Base-by-base conservation (phyloP, 805 yeast genomes). In the Blastobotrys mokoenaii region DNA sequence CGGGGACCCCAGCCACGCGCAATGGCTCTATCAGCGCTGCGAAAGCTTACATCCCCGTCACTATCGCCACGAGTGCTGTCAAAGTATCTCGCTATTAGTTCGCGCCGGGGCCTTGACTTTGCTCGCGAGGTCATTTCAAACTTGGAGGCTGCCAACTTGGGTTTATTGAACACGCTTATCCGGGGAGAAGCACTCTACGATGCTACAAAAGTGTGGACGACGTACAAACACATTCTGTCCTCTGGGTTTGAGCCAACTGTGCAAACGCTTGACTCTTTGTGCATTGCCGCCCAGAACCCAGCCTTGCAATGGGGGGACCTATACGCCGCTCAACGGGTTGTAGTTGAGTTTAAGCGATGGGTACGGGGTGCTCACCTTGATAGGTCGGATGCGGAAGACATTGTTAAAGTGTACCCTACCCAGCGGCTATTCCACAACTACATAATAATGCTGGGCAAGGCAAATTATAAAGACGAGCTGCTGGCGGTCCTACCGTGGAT, bases 261-360 rank as follows among this genome's bases (percentile, higher is more conserved):
- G 12, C 47, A 49, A 25, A 62, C 68, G 1, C 48, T 75, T 1
- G 47, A 64, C 2, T 73, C 80, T 0, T 61, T 82, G 20, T 66
- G 82, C 27, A 57, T 66, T 1, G 79, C 82, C 0, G 70, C 81
- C 4, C 56, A 64, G 51, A 45, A 47, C 35, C 44, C 51, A 1
- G 36, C 47, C 1, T 43, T 71, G 2, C 41, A 62, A 14, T 80
- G 85, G 85, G 77, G 67, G 8, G 62, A 63, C 1, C 42, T 69
- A 34, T 73, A 63, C 43, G 84, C 88, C 0, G 67, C 81, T 1
- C 85, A 80, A 52, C 66, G 78, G 20, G 79, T 84, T 0, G 67
- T 79, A 2, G 70, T 67, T 33, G 84, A 81, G 56, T 75, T 81
- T 60, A 70, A 75, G 46, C 49, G 49, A 22, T 59, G 62, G 52